These are phyloP conservation scores for Blastocystis sp. DNA, from an alignment of 352 stramenopile species.

Conservation along the genomic window DNA sequence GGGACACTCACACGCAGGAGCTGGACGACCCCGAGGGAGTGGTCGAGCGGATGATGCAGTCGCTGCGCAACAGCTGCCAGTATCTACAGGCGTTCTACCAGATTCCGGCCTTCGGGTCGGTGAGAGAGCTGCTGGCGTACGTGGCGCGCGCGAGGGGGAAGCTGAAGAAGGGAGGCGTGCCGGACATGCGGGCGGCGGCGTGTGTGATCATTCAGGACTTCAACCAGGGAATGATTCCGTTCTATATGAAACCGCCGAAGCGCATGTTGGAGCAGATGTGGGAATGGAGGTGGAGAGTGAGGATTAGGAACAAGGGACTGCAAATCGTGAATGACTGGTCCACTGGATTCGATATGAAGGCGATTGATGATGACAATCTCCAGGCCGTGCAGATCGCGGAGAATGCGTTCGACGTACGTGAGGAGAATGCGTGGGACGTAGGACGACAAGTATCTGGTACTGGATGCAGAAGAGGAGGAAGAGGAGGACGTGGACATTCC, in stretches of 20 bases:
- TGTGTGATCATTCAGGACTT: constrained; percentile 79
- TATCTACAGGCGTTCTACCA: constrained; percentile 86
- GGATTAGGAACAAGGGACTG: neutral
- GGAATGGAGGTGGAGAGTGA: neutral
- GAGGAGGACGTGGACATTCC: neutral
- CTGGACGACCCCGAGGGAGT: constrained; percentile 84
- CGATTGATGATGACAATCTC: constrained; percentile 22
- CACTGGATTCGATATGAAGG: constrained; percentile 53
- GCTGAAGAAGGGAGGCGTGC: constrained; percentile 85
- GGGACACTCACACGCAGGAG: constrained; percentile 61
- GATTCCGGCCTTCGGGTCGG: constrained; percentile 74
- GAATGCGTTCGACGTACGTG: neutral
- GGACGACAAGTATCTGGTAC: constrained; percentile 49
- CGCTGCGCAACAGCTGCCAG: constrained; percentile 70
- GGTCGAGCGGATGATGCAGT: constrained; percentile 78
- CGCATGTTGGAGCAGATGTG: neutral
- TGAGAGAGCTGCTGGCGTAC: constrained; percentile 83
- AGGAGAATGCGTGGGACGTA: neutral
- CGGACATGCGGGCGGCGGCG: constrained; percentile 81
- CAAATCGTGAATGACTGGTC: constrained; percentile 14
- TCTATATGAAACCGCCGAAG: constrained; percentile 70
- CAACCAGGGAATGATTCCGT: constrained; percentile 77
- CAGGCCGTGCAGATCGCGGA: neutral
- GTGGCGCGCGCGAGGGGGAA: constrained; percentile 80
- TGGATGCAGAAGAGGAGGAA: constrained; percentile 36